Evolutionary conservation across 768 basidiomycete genomes (phyloP).

Genomic region (Pleurotus citrinopileatus): DNA sequence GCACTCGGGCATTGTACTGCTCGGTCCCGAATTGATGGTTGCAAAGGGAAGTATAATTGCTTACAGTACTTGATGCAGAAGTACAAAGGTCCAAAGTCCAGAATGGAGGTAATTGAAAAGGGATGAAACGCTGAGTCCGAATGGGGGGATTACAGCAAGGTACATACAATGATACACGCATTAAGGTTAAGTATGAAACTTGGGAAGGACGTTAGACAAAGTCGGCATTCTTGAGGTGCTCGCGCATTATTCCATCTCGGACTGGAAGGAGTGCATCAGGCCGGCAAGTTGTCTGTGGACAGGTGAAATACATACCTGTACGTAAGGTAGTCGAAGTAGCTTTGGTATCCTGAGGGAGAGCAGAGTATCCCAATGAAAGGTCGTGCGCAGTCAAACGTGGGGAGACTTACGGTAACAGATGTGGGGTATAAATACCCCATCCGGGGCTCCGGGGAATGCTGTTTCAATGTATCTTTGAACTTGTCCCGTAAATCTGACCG

Average conservation of each 20-base stretch:
- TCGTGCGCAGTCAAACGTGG: background rate
- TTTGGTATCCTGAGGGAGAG: slow-evolving; percentile 45
- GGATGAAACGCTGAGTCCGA: background rate
- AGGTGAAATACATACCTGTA: slow-evolving; percentile 40
- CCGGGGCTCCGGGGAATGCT: slow-evolving; percentile 47
- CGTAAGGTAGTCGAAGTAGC: slow-evolving; percentile 50
- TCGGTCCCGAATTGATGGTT: too few species aligned
- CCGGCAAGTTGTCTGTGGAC: background rate
- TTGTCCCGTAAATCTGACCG: slow-evolving; percentile 38
- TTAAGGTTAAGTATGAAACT: background rate
- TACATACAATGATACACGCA: background rate
- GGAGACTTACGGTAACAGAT: slow-evolving; percentile 48
- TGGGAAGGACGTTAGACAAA: slow-evolving; percentile 27
- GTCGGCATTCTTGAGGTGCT: slow-evolving; percentile 46
- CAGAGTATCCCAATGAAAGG: background rate
- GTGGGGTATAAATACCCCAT: slow-evolving; percentile 58
- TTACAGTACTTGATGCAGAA: too few species aligned
- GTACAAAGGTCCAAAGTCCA: too few species aligned
- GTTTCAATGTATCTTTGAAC: slow-evolving; percentile 51
- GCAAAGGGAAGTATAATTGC: too few species aligned
- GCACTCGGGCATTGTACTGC: too few species aligned
- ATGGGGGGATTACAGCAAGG: background rate
- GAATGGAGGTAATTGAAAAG: too few species aligned
- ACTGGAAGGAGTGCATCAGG: too few species aligned
- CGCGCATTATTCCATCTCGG: slow-evolving; percentile 51